Evolutionary conservation across 2,329 filamentous ascomycete species (phyloP).

Genomic region (Fusarium transvaalense): DNA sequence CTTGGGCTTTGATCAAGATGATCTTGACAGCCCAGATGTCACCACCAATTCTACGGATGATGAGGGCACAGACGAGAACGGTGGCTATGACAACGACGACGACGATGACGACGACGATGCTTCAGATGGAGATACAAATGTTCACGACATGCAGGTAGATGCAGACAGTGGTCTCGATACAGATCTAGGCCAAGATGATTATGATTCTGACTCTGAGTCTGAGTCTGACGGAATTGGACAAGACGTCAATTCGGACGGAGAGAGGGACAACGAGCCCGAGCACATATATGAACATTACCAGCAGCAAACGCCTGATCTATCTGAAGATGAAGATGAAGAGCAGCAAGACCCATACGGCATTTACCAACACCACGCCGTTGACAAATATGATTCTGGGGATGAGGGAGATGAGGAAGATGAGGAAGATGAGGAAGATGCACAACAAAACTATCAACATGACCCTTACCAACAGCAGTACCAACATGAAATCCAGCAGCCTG

Average conservation of each 20-base stretch:
- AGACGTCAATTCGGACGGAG: not conserved
- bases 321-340: not conserved
- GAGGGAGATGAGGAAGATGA: not conserved
- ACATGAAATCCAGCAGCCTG: not conserved
- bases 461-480: conserved; percentile 1
- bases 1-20: not conserved
- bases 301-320: not conserved
- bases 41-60: not conserved
- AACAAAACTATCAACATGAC: not conserved
- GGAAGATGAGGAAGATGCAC: not conserved
- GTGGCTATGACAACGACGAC: not conserved
- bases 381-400: not conserved
- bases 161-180: not conserved
- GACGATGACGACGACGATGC: not conserved
- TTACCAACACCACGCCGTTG: not conserved
- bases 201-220: not conserved
- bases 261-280: not conserved
- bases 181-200: not conserved
- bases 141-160: not conserved
- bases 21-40: not conserved
- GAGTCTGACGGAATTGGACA: not conserved
- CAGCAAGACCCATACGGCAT: not conserved
- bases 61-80: not conserved
- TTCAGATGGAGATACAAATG: not conserved
- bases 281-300: not conserved